Base-by-base conservation (phyloP, 805 yeast species). In the Kodamaea lidongshanica region DNA sequence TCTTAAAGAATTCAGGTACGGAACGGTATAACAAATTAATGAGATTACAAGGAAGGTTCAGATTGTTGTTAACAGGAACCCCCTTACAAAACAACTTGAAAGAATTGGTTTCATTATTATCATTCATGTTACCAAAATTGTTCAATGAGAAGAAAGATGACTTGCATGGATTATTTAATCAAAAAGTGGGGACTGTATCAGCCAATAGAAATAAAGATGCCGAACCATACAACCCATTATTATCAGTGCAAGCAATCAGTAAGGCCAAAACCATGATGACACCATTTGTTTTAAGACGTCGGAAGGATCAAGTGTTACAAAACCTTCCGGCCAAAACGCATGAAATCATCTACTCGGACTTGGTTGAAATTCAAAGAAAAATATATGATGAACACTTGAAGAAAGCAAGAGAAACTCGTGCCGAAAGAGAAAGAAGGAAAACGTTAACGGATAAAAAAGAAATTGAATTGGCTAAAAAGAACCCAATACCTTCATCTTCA, bases 261-360 rank as follows among this genome's bases (percentile, higher is more conserved):
- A 83, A 87, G 50, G 99, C 99, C 3, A 86, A 85, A 53, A 81
- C 92, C 4, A 89, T 92, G 96, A 89, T 92, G 97, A 82, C 94
- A 3, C 99, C 99, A 4, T 92, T 92, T 61, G 89, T 92, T 6
- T 63, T 92, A 46, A 72, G 99, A 56, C 77, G 99, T 53, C 80
- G 79, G 51, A 92, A 92, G 60, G 83, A 74, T 33, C 96, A 89
- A 56, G 98, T 92, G 6, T 69, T 92, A 55, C 75, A 83, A 50
- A 89, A 92, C 51, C 64, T 92, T 35, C 98, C 98, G 1, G 67
- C 70, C 17, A 92, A 92, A 50, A 58, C 64, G 33, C 85, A 79
- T 35, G 60, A 58, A 25, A 70, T 82, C 20, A 74, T 72, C 30
- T 67, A 66, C 40, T 87, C 96, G 54, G 77, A 72, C 1, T 59